phyloP scores from a whole-genome alignment of 352 stramenopile species.

The Globisporangium alternatum region DNA sequence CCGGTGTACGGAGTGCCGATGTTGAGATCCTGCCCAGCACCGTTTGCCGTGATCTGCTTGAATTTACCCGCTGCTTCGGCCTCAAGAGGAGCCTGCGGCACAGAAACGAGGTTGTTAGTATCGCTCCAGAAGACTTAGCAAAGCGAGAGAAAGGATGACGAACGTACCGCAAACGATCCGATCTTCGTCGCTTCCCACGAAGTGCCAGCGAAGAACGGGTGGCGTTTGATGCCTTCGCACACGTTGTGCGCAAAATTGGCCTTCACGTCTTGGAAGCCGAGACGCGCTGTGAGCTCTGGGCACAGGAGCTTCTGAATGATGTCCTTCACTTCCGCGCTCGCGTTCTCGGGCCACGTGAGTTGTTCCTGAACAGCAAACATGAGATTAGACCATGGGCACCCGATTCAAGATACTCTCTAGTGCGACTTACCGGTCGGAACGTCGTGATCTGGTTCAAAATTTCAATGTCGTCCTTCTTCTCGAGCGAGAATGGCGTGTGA shows the following conservation, averaged over 20 bases:
- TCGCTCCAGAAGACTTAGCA: not conserved
- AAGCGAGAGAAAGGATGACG: conserved; percentile 1
- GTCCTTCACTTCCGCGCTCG: conserved; percentile 69
- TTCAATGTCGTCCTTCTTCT: conserved; percentile 83
- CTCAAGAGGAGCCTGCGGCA: conserved; percentile 64
- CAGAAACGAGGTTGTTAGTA: not conserved
- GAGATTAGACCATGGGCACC: not conserved
- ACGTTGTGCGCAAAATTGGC: conserved; percentile 40
- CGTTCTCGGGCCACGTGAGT: conserved; percentile 64
- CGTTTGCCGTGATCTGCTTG: conserved; percentile 61
- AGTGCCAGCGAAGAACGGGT: conserved; percentile 80
- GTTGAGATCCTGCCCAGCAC: conserved; percentile 52
- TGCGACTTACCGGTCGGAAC: conserved; percentile 56
- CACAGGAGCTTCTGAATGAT: conserved; percentile 66
- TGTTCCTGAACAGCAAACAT: conserved; percentile 28
- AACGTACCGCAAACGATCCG: conserved; percentile 70
- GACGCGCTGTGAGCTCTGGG: conserved; percentile 46
- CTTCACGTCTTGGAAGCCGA: conserved; percentile 53
- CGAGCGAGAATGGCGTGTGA: conserved; percentile 83
- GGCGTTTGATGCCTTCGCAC: conserved; percentile 74
- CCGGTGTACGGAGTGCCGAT: conserved; percentile 71
- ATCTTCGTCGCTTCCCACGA: conserved; percentile 82
- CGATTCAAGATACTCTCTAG: not conserved
- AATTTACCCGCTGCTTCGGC: conserved; percentile 64
- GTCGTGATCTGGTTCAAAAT: conserved; percentile 86